These are phyloP conservation scores for Leucogyrophana mollusca DNA, from an alignment of 768 basidiomycete species.

Conservation along the genomic window DNA sequence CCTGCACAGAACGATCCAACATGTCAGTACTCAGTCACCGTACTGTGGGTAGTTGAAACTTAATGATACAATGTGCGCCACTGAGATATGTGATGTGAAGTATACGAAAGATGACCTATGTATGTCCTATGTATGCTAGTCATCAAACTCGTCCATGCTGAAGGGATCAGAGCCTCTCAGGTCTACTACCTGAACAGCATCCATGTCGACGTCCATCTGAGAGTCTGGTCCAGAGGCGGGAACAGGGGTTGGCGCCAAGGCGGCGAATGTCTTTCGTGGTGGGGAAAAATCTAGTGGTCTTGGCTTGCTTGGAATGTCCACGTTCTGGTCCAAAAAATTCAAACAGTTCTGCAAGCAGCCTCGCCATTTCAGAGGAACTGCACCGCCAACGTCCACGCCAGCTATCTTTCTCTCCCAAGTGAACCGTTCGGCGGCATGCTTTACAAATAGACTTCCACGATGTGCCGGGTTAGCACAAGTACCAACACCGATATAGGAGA, in stretches of 20 bases:
- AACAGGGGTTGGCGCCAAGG: too few relatives aligned
- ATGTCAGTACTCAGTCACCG: too few relatives aligned
- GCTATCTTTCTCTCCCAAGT: constrained; percentile 63
- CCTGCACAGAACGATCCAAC: too few relatives aligned
- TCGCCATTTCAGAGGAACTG: constrained; percentile 64
- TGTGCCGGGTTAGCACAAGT: constrained; percentile 45
- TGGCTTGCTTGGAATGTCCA: not conserved
- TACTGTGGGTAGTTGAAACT: too few relatives aligned
- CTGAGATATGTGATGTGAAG: too few relatives aligned
- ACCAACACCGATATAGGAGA: constrained; percentile 37
- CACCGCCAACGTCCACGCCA: constrained; percentile 48
- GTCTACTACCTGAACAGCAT: constrained; percentile 21
- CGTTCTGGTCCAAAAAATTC: constrained; percentile 45
- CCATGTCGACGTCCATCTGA: constrained; percentile 13
- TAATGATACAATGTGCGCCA: too few relatives aligned
- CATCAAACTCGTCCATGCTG: constrained; percentile 26
- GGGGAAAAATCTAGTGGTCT: too few relatives aligned
- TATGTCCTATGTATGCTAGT: too few relatives aligned
- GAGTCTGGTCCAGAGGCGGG: not conserved
- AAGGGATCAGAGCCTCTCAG: constrained; percentile 10
- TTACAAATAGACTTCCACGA: constrained; percentile 43
- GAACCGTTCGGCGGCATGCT: constrained; percentile 57
- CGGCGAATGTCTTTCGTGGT: too few relatives aligned
- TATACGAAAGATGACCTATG: too few relatives aligned
- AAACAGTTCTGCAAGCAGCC: constrained; percentile 67